phyloP scores from a whole-genome alignment of 2,329 filamentous ascomycete species.

The Ilyonectria sp. region DNA sequence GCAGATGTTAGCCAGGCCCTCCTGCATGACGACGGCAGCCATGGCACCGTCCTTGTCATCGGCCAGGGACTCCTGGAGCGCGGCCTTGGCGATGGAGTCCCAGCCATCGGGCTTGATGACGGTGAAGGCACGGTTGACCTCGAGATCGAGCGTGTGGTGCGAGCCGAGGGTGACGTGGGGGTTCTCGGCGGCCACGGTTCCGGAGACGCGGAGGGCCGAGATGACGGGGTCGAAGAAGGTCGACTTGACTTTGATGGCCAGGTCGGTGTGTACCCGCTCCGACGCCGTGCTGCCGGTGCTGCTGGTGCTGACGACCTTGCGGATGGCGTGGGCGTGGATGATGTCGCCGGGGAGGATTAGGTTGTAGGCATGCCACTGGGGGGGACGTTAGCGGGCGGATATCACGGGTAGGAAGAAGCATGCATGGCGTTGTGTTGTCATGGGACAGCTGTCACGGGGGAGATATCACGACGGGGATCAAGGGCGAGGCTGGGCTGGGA shows the following conservation, averaged over 20 bases:
- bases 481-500: background rate
- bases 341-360: constrained; percentile 69
- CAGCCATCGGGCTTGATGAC: constrained; percentile 87
- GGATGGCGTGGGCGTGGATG: constrained; percentile 68
- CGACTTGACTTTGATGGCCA: constrained; percentile 70
- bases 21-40: constrained; percentile 94
- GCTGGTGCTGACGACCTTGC: constrained; percentile 67
- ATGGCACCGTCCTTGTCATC: constrained; percentile 86
- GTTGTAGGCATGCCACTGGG: constrained; percentile 73
- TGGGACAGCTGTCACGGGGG: background rate
- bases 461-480: background rate
- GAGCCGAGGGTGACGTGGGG: constrained; percentile 67
- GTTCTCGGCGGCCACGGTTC: constrained; percentile 68
- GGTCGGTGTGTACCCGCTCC: constrained; percentile 69
- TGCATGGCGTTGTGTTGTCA: no score
- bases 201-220: constrained; percentile 70
- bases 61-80: constrained; percentile 84
- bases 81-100: constrained; percentile 89
- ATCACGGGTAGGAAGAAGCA: background rate
- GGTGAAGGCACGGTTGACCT: constrained; percentile 89
- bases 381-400: constrained; percentile 32
- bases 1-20: constrained; percentile 87
- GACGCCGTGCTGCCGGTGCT: constrained; percentile 66
- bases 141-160: constrained; percentile 81
- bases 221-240: constrained; percentile 72